These are phyloP conservation scores for Spizellomyces punctatus DNA, from an alignment of 192 early-diverging fungal species.

Conservation along the genomic window DNA sequence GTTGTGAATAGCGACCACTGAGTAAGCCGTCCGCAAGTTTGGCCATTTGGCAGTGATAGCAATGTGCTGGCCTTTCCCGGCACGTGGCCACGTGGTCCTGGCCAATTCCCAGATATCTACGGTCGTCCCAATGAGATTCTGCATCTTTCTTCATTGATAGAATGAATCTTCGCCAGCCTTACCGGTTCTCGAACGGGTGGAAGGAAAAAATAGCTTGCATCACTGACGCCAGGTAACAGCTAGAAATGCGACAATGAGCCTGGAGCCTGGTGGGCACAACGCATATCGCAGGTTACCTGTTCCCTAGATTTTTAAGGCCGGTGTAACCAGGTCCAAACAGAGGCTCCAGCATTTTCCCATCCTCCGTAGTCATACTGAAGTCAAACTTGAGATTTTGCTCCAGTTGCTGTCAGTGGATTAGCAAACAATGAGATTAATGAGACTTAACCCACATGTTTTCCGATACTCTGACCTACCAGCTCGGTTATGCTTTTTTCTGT, in stretches of 20 bases:
- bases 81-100: slow-evolving; percentile 56
- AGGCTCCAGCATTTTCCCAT: slow-evolving; percentile 82
- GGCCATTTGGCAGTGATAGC: slow-evolving; percentile 87
- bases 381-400: slow-evolving; percentile 97
- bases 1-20: slow-evolving; percentile 85
- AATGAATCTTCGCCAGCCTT: slow-evolving; percentile 24
- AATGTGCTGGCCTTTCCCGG: slow-evolving; percentile 63
- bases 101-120: slow-evolving; percentile 13
- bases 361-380: slow-evolving; percentile 96
- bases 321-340: slow-evolving; percentile 90
- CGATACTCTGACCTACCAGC: slow-evolving; percentile 39
- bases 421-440: background rate
- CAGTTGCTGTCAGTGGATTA: slow-evolving; percentile 62
- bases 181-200: slow-evolving; percentile 70
- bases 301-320: slow-evolving; percentile 92
- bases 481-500: slow-evolving; percentile 92
- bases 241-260: slow-evolving; percentile 24
- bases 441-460: background rate
- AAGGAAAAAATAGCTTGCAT: slow-evolving; percentile 87
- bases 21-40: slow-evolving; percentile 91
- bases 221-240: slow-evolving; percentile 97
- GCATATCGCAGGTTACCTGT: slow-evolving; percentile 33
- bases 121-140: too few relatives aligned
- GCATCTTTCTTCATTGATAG: too few relatives aligned
- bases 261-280: background rate